Percentiles rank a stretch among this genome's conserved stretches.
These are phyloP conservation scores for Mollisia scopiformis DNA, from an alignment of 2,329 filamentous ascomycete genomes.

Conservation along the genomic window DNA sequence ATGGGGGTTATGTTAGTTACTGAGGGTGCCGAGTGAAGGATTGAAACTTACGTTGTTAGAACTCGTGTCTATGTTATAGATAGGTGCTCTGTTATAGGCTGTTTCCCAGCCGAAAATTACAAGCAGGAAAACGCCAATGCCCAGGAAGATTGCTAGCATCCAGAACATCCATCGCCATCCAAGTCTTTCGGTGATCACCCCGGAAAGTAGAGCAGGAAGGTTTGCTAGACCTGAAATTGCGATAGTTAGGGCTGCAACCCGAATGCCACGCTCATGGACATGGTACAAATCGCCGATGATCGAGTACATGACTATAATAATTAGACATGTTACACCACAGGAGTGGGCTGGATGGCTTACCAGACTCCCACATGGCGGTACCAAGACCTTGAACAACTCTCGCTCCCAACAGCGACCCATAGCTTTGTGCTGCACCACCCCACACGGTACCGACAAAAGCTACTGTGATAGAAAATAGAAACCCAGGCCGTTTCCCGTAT, in stretches of 20 bases:
- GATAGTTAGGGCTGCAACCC: neutral
- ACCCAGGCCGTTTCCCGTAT: no score
- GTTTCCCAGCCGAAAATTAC: constrained; percentile 54
- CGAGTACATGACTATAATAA: no score
- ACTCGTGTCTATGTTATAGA: constrained; percentile 8
- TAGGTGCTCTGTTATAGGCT: constrained; percentile 42
- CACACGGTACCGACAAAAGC: constrained; percentile 5
- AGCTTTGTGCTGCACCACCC: constrained; percentile 3
- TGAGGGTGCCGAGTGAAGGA: neutral
- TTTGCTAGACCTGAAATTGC: constrained; percentile 1
- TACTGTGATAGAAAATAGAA: no score
- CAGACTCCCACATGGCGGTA: constrained; percentile 9
- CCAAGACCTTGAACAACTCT: constrained; percentile 16
- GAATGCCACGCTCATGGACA: no score
- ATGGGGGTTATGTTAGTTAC: no score
- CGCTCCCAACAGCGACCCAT: constrained; percentile 13
- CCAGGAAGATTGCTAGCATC: constrained; percentile 31
- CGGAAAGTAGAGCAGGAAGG: constrained; percentile 37
- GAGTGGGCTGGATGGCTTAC: constrained; percentile 16
- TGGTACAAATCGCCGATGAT: no score
- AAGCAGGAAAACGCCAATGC: constrained; percentile 41
- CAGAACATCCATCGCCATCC: constrained; percentile 31
- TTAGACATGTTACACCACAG: no score
- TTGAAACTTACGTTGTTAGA: constrained; percentile 1
- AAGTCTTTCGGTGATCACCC: constrained; percentile 36